These are phyloP conservation scores for Graphium sp. DNA, from an alignment of 2,329 filamentous ascomycete genomes.

Conservation along the genomic window DNA sequence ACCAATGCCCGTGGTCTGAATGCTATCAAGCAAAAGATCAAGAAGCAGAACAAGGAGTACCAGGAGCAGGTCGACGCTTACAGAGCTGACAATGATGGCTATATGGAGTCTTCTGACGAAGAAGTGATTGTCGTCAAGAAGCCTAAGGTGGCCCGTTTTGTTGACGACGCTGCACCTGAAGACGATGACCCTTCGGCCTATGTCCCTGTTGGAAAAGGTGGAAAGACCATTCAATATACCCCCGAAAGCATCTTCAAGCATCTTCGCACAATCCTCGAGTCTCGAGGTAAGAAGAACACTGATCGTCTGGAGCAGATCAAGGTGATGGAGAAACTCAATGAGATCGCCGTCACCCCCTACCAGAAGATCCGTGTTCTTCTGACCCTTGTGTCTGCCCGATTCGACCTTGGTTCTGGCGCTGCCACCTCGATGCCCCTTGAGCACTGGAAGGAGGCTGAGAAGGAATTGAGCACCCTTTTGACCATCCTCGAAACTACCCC, in stretches of 20 bases:
- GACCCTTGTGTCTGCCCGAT: conserved; percentile 81
- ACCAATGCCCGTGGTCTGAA: conserved; percentile 89
- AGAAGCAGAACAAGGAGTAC: conserved; percentile 97
- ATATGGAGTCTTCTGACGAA: conserved; percentile 73
- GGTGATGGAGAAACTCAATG: conserved; percentile 89
- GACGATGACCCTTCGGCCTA: conserved; percentile 75
- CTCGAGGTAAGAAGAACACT: conserved; percentile 97
- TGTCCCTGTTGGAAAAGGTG: conserved; percentile 73
- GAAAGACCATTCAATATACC: conserved; percentile 80
- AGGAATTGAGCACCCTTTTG: conserved; percentile 66
- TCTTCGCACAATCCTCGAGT: conserved; percentile 81
- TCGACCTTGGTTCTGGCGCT: conserved; percentile 73
- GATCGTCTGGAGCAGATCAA: conserved; percentile 89
- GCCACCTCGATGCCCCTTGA: conserved; percentile 77
- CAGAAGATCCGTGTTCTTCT: conserved; percentile 86
- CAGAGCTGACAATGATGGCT: conserved; percentile 68
- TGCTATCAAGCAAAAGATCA: conserved; percentile 93
- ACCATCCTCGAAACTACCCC: conserved; percentile 62
- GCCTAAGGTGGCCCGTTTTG: conserved; percentile 23
- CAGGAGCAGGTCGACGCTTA: conserved; percentile 76
- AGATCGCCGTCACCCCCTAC: conserved; percentile 82
- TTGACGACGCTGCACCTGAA: conserved; percentile 27
- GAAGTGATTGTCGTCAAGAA: conserved; percentile 32
- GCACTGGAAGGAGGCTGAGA: conserved; percentile 90
- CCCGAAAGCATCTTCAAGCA: conserved; percentile 98